phyloP scores from a whole-genome alignment of 306 rosid genomes.

The Senna tora region DNA sequence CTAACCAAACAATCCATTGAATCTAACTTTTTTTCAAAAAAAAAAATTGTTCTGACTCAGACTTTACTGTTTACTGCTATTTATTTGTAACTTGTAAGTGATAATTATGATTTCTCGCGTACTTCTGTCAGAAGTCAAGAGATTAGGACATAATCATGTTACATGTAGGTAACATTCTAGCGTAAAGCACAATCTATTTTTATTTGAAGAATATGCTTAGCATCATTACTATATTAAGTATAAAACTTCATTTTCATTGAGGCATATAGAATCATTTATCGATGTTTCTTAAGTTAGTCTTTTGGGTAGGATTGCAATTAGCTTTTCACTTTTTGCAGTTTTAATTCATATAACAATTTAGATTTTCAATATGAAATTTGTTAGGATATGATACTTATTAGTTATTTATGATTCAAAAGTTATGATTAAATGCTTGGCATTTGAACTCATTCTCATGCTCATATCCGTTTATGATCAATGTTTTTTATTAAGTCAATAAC shows the following conservation, averaged over 20 bases:
- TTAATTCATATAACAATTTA: no score
- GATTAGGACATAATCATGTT: slow-evolving; percentile 21
- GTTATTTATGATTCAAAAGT: no score
- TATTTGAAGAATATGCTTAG: slow-evolving; percentile 32
- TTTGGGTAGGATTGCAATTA: background rate
- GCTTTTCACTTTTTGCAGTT: no score
- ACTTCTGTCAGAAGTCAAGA: slow-evolving; percentile 24
- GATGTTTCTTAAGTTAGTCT: background rate
- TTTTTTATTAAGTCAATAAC: no score
- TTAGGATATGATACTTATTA: no score
- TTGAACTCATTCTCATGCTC: no score
- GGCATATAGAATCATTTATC: background rate
- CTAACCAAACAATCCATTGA: slow-evolving; percentile 10
- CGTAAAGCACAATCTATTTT: slow-evolving; percentile 18
- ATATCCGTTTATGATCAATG: no score
- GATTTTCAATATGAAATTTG: no score
- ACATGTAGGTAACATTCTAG: slow-evolving; percentile 21
- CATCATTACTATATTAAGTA: slow-evolving; percentile 12
- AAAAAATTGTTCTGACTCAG: background rate
- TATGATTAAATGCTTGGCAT: no score
- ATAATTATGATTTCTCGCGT: background rate
- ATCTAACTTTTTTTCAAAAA: background rate
- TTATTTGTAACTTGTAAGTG: slow-evolving; percentile 12
- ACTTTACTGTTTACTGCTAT: slow-evolving; percentile 1
- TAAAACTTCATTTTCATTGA: background rate